These are phyloP conservation scores for Zygotorulaspora florentina DNA, from an alignment of 805 yeast genomes.

Conservation along the genomic window DNA sequence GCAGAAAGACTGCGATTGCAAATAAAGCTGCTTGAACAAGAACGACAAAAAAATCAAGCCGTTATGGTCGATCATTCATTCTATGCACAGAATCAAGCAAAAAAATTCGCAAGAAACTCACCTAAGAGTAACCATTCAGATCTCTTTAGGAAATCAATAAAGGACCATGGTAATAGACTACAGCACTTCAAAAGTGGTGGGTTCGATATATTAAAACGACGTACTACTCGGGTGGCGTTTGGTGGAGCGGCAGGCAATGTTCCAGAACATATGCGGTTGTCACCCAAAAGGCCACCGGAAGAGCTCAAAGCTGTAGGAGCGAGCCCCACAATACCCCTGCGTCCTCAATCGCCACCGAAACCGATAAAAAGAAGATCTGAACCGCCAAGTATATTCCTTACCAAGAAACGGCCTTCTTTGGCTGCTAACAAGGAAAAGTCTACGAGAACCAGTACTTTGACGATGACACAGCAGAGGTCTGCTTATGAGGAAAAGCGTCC, in stretches of 20 bases:
- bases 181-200: conserved; percentile 22
- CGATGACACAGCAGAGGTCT: neutral
- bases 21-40: conserved; percentile 28
- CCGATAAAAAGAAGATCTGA: conserved; percentile 14
- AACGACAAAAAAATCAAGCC: conserved; percentile 33
- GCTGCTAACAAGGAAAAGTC: neutral
- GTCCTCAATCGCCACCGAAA: neutral
- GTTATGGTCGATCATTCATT: conserved; percentile 25
- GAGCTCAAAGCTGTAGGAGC: neutral
- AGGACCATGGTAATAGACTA: conserved; percentile 19
- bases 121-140: conserved; percentile 12
- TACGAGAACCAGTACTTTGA: neutral
- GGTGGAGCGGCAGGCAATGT: conserved; percentile 14
- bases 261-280: neutral
- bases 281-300: neutral
- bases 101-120: conserved; percentile 5
- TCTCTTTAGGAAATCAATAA: conserved; percentile 19
- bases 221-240: conserved; percentile 30
- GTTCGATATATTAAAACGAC: conserved; percentile 14
- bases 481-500: neutral
- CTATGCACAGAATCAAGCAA: conserved; percentile 12
- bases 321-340: neutral
- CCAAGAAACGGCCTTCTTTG: conserved; percentile 16
- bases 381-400: conserved; percentile 22
- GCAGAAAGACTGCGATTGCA: conserved; percentile 35